Percentiles rank a stretch among this genome's conserved stretches.
Conservation (phyloP, 768 basidiomycete species). For the Suillus brevipes region DNA sequence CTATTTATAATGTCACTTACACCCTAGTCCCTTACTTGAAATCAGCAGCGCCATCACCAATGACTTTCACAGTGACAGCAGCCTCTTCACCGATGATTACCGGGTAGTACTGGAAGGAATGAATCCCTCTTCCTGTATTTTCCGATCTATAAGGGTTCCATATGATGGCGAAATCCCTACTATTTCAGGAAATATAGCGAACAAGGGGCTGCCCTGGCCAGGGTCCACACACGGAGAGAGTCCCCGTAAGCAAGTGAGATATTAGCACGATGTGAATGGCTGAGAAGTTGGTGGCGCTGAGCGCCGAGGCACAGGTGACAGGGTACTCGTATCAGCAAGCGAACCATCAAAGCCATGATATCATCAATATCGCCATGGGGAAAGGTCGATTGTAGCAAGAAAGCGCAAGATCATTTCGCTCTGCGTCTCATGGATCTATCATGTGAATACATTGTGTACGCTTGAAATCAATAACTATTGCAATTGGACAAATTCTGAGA, state of each 20-base stretch:
- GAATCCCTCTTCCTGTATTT: constrained; percentile 15
- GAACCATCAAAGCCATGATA: not conserved
- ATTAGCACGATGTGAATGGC: not conserved
- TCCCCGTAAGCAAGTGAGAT: not conserved
- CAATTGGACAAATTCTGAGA: no score
- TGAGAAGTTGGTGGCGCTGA: not conserved
- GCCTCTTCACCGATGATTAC: constrained; percentile 37
- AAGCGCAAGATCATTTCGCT: not conserved
- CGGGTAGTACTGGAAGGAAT: constrained; percentile 34
- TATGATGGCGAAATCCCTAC: not conserved
- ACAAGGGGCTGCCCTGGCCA: no score
- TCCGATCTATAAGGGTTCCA: constrained; percentile 46
- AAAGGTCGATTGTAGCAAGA: not conserved
- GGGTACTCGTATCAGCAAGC: not conserved
- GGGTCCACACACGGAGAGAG: not conserved
- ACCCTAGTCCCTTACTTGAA: constrained; percentile 40
- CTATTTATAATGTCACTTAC: constrained; percentile 19
- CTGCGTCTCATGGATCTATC: not conserved
- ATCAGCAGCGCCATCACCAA: constrained; percentile 39
- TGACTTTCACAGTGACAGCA: constrained; percentile 38
- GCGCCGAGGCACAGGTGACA: not conserved
- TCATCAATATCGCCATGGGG: not conserved
- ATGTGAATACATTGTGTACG: not conserved
- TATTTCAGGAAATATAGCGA: not conserved
- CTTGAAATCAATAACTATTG: not conserved